phyloP scores from a whole-genome alignment of 208 protist species.

The Balamuthia mandrillaris region DNA sequence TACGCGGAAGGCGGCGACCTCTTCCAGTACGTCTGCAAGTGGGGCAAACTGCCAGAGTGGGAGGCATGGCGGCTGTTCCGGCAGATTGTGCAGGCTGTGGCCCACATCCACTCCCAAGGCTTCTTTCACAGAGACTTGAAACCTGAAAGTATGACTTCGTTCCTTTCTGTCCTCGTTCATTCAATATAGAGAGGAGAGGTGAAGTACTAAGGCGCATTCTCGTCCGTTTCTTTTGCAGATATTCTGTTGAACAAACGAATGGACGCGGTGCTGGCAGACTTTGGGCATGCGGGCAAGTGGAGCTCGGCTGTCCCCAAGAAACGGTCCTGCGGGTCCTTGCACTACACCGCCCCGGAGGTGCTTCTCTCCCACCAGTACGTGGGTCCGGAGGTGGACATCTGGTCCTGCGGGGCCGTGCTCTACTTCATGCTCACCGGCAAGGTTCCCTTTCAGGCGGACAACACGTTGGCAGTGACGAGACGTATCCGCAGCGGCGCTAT shows the following conservation, averaged over 20 bases:
- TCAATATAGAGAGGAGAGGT: too few species aligned
- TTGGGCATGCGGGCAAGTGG: slow-evolving; percentile 34
- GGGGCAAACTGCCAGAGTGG: not conserved
- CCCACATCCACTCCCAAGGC: slow-evolving; percentile 13
- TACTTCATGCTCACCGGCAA: slow-evolving; percentile 37
- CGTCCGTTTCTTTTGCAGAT: too few species aligned
- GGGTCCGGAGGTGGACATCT: slow-evolving; percentile 27
- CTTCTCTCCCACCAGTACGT: slow-evolving; percentile 19
- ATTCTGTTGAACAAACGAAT: too few species aligned
- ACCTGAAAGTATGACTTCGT: slow-evolving; percentile 32
- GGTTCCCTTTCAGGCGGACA: slow-evolving; percentile 16
- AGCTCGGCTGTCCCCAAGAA: not conserved
- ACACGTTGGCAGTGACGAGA: too few species aligned
- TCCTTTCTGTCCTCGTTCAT: too few species aligned
- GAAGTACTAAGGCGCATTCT: too few species aligned
- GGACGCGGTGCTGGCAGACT: slow-evolving; percentile 23
- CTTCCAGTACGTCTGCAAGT: not conserved
- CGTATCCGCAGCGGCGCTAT: too few species aligned
- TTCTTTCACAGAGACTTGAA: slow-evolving; percentile 42
- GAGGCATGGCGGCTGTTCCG: not conserved
- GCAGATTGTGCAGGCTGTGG: not conserved
- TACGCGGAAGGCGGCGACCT: slow-evolving; percentile 29
- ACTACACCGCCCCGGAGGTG: slow-evolving; percentile 25
- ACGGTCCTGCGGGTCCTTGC: slow-evolving; percentile 13
- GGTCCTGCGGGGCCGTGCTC: slow-evolving; percentile 23